These are phyloP conservation scores for Camelina sativa DNA, from an alignment of 345 rosid genomes.

Conservation along the genomic window DNA sequence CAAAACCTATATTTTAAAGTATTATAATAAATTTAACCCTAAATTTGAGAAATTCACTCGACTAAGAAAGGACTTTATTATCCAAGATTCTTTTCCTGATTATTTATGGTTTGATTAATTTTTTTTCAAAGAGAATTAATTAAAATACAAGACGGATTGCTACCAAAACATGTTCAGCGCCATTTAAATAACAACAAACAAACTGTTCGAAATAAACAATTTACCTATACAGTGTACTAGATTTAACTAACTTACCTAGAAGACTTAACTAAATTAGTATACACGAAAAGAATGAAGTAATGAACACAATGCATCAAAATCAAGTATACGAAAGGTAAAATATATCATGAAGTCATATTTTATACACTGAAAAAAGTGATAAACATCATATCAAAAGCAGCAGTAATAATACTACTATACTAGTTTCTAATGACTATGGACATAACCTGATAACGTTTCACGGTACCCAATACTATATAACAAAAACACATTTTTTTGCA, in stretches of 20 bases:
- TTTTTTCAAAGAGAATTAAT: no score
- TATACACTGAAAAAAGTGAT: conserved; percentile 42
- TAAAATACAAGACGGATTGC: no score
- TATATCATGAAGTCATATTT: conserved; percentile 27
- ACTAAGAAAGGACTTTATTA: no score
- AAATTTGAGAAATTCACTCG: no score
- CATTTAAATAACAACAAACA: neutral
- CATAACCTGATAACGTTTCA: conserved; percentile 40
- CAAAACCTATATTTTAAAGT: no score
- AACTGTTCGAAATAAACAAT: neutral
- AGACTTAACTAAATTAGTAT: neutral
- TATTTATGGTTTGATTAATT: no score
- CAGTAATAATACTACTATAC: conserved; percentile 35
- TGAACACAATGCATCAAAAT: conserved; percentile 14
- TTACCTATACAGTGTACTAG: neutral
- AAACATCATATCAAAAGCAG: conserved; percentile 40
- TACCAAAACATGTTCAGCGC: neutral
- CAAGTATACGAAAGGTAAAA: conserved; percentile 13
- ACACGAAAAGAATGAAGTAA: conserved; percentile 1
- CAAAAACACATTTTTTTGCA: conserved; percentile 22
- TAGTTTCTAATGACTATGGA: conserved; percentile 38
- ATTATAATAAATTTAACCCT: no score
- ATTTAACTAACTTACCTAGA: conserved; percentile 35
- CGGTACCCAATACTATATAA: conserved; percentile 39
- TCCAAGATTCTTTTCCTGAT: no score